Conservation (phyloP, 768 basidiomycete genomes). For the Lentinula sp. region DNA sequence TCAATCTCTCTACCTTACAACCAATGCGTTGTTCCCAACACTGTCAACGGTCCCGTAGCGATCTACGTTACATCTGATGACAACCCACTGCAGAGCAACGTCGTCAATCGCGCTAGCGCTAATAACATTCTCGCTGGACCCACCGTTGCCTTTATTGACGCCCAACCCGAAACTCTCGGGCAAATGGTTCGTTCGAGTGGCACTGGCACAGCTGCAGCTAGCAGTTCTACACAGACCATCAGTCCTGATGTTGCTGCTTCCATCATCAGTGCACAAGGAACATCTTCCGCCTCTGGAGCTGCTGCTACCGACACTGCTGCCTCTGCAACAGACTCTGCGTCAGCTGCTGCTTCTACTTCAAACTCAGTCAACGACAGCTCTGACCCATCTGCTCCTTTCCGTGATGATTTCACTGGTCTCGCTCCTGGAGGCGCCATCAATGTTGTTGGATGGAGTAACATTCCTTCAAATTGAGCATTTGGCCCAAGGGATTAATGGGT, state of each 20-base stretch:
- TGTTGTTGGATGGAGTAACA: slow-evolving; percentile 39
- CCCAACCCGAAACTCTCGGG: slow-evolving; percentile 43
- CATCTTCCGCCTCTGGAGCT: slow-evolving; percentile 9
- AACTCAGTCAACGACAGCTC: slow-evolving; percentile 12
- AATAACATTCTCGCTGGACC: slow-evolving; percentile 65
- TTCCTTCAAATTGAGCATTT: slow-evolving; percentile 4
- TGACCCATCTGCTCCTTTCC: slow-evolving; percentile 23
- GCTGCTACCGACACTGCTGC: slow-evolving; percentile 15
- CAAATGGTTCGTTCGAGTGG: slow-evolving; percentile 31
- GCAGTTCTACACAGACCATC: slow-evolving; percentile 21
- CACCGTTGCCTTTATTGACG: slow-evolving; percentile 60
- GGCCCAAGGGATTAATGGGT: background rate
- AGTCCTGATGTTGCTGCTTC: slow-evolving; percentile 28
- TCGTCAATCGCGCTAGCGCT: slow-evolving; percentile 44
- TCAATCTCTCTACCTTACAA: slow-evolving; percentile 54
- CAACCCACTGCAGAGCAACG: slow-evolving; percentile 60
- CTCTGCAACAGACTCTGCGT: slow-evolving; percentile 14
- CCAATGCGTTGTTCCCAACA: slow-evolving; percentile 57
- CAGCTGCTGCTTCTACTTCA: slow-evolving; percentile 13
- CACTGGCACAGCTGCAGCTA: slow-evolving; percentile 14
- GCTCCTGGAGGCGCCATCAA: slow-evolving; percentile 33
- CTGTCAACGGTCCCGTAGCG: slow-evolving; percentile 70
- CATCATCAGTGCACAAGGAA: slow-evolving; percentile 23
- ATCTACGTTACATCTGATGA: slow-evolving; percentile 61
- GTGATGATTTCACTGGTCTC: slow-evolving; percentile 33